Evolutionary conservation across 176 grass and related monocot species (phyloP).

Genomic region (Carex cristatella): DNA sequence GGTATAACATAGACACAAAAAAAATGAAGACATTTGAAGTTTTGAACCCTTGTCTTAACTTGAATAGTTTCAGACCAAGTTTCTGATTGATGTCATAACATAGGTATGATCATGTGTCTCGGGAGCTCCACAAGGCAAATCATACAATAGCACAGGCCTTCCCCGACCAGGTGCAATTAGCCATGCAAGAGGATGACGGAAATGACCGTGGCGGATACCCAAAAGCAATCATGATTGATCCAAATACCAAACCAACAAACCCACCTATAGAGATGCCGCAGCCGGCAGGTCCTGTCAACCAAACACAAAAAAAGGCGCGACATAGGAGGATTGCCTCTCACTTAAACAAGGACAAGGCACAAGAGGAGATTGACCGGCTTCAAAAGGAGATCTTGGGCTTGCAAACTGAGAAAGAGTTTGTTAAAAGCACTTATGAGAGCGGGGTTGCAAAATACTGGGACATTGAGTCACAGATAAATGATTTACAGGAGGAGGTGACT

Average conservation of each 20-base stretch:
- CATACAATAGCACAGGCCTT: conserved; percentile 80
- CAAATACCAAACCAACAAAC: conserved; percentile 36
- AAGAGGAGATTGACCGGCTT: conserved; percentile 66
- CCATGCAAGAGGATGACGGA: conserved; percentile 52
- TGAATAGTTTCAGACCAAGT: conserved; percentile 20
- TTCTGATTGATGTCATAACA: neutral
- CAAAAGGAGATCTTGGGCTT: conserved; percentile 71
- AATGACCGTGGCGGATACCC: conserved; percentile 37
- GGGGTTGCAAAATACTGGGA: conserved; percentile 55
- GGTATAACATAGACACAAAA: too few species aligned
- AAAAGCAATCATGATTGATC: conserved; percentile 47
- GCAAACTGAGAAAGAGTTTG: conserved; percentile 75
- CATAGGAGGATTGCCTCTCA: conserved; percentile 42
- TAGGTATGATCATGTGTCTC: conserved; percentile 52
- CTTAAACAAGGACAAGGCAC: conserved; percentile 62
- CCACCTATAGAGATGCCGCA: conserved; percentile 29
- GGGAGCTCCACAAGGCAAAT: conserved; percentile 94
- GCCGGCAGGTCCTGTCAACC: conserved; percentile 20
- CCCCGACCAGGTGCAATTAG: conserved; percentile 66
- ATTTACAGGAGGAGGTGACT: conserved; percentile 66
- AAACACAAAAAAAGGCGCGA: conserved; percentile 30
- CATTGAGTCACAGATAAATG: conserved; percentile 59
- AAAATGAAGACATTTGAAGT: too few species aligned
- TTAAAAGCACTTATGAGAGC: conserved; percentile 67
- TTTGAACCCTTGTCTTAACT: conserved; percentile 3